Evolutionary conservation across 2,329 filamentous ascomycete species (phyloP), one percentile per base, ranked within the genome.

Genomic region (Metarhizium rileyi): DNA sequence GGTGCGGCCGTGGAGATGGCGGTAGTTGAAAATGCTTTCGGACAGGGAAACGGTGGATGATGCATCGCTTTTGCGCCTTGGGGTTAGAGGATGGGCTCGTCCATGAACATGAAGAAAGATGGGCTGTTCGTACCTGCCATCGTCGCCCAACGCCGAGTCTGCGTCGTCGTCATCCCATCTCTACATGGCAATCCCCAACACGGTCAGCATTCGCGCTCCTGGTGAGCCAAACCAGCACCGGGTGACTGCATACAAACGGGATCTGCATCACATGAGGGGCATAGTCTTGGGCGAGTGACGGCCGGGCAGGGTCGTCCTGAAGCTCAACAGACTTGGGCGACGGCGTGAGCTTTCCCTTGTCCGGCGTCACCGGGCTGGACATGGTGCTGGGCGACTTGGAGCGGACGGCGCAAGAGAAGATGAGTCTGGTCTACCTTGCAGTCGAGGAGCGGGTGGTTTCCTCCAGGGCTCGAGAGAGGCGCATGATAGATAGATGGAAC

Each of bases 11-110:
- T 66, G 61, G 20, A 66, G 52, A 20, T 49, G 55, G 36, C 64
- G 61, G 47, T 66, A 66, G 35, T 65, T 56, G 25, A 61, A 57
- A 33, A 66, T 61, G 50, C 62, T 66, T 6, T 61, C 61, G 4
- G 59, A 58, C 3, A 68, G 54, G 14, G 65, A 67, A 2, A 59
- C 57, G 0, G 63, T 66, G 3, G 63, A 65, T 12, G 57, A 61
- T 4, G 38, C 10, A 33, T 53, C 35, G 45, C 60, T 61, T 23
- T 18, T 20, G 16, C 20, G n/a, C 25, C 40, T 8, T 18, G 25
- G 7, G 20, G 22, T 26, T 18, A 38, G 22, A 36, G 12, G n/a
- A 42, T 4, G 25, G 27, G 5, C 8, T 28, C 12, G 27, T 12
- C 27, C 8, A 28, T 28, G 27, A 28, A 28, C 27, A 28, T n/a